Evolutionary conservation across 2,329 filamentous ascomycete genomes (phyloP).

Genomic region (Colletotrichum cuscutae): DNA sequence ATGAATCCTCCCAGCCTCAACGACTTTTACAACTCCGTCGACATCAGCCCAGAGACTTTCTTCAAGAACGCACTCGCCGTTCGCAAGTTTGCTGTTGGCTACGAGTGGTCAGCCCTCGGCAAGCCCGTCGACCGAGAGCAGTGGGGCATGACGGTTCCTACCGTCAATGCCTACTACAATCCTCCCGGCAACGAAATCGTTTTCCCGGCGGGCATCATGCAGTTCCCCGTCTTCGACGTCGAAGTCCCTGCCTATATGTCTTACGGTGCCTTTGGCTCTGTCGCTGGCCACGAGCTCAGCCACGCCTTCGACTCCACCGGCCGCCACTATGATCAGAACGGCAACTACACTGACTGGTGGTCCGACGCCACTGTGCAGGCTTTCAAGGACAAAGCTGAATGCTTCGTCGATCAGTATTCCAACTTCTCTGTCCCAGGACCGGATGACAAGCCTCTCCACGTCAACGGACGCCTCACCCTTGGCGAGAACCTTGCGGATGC

Average conservation of each 20-base stretch:
- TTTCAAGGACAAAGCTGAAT: conserved; percentile 69
- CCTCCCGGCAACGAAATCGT: conserved; percentile 74
- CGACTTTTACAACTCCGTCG: conserved; percentile 65
- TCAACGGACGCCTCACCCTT: conserved; percentile 72
- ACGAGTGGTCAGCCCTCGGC: conserved; percentile 67
- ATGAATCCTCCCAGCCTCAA: conserved; percentile 65
- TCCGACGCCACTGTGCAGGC: conserved; percentile 65
- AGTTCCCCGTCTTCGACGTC: conserved; percentile 73
- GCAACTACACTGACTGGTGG: conserved; percentile 76
- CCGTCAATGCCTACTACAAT: conserved; percentile 75
- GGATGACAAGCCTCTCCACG: conserved; percentile 65
- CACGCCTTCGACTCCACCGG: conserved; percentile 77
- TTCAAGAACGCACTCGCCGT: conserved; percentile 68
- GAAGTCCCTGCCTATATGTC: conserved; percentile 71
- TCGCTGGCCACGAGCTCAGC: conserved; percentile 76
- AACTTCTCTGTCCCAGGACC: conserved; percentile 68
- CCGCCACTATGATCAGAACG: conserved; percentile 71
- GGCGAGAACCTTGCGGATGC: conserved; percentile 80
- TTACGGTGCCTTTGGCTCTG: conserved; percentile 75
- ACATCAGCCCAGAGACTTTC: conserved; percentile 60
- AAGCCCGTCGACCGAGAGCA: conserved; percentile 69
- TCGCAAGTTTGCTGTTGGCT: conserved; percentile 56
- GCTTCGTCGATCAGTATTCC: conserved; percentile 75
- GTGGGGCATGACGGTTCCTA: conserved; percentile 70
- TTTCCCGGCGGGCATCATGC: conserved; percentile 77